Conservation (phyloP, 2,329 filamentous ascomycete genomes). For the Verticillium tricorpus region DNA sequence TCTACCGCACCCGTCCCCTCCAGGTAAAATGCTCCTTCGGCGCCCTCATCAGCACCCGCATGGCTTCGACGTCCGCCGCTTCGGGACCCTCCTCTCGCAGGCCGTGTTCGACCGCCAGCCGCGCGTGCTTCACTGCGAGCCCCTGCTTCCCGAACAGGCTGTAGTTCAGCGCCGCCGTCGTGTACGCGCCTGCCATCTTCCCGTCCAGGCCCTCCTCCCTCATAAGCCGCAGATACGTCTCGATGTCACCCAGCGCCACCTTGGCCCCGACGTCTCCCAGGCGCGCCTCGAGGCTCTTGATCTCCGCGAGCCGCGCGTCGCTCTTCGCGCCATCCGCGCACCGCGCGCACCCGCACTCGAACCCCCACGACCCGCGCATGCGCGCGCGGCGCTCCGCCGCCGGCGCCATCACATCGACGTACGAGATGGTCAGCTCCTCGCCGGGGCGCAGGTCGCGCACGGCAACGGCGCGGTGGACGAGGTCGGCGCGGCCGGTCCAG, state of each 20-base stretch:
- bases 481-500: conserved; percentile 29
- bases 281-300: conserved; percentile 19
- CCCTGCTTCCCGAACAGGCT: conserved; percentile 32
- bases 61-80: conserved; percentile 8
- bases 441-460: conserved; percentile 31
- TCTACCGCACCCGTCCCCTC: conserved; percentile 6
- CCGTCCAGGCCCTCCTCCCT: conserved; percentile 33
- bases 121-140: conserved; percentile 31
- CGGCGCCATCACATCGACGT: conserved; percentile 28
- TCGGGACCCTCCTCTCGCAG: conserved; percentile 15
- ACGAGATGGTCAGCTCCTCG: conserved; percentile 38
- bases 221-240: conserved; percentile 31
- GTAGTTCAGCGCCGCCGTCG: conserved; percentile 31
- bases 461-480: conserved; percentile 33
- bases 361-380: conserved; percentile 31
- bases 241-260: conserved; percentile 27
- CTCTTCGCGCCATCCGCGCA: conserved; percentile 27
- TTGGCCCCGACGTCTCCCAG: conserved; percentile 13
- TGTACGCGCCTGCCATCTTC: conserved; percentile 28
- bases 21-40: conserved; percentile 13
- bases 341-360: conserved; percentile 32
- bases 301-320: conserved; percentile 31
- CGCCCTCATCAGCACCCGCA: conserved; percentile 9
- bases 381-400: conserved; percentile 19
- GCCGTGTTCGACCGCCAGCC: conserved; percentile 30